Conservation (phyloP, 208 protist species). For the Wallacemonas sp. region DNA sequence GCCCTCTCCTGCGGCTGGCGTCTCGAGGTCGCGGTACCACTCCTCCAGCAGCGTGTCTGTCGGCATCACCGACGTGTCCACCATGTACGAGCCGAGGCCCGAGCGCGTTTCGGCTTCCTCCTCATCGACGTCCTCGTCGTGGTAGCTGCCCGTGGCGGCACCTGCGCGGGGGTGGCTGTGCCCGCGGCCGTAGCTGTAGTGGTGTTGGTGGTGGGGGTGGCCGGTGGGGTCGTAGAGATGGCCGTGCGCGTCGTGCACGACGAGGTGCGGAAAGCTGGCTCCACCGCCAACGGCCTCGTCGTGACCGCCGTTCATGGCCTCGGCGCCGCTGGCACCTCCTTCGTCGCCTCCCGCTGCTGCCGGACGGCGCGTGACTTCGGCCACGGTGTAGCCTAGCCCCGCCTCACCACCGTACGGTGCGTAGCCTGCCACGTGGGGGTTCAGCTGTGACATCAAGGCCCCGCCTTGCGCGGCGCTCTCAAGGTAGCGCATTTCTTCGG, state of each 20-base stretch:
- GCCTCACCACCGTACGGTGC: conserved; percentile 18
- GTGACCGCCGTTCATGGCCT: background rate
- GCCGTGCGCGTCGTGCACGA: background rate
- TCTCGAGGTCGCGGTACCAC: conserved; percentile 45
- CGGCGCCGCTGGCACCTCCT: background rate
- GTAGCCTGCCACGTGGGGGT: background rate
- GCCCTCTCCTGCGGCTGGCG: conserved; percentile 18
- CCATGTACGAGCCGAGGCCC: conserved; percentile 29
- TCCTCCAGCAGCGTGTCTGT: conserved; percentile 37
- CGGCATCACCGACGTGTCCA: conserved; percentile 33
- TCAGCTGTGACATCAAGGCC: background rate
- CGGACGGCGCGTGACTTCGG: conserved; percentile 32
- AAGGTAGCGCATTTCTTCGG: conserved; percentile 4
- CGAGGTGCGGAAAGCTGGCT: background rate
- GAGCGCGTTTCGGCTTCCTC: conserved; percentile 25
- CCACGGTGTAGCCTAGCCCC: conserved; percentile 41
- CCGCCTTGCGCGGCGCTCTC: background rate
- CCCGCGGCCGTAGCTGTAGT: no score
- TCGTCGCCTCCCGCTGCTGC: background rate
- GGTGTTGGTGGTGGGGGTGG: background rate
- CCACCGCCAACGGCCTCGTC: conserved; percentile 21
- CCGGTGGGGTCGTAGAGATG: conserved; percentile 3
- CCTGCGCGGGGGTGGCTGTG: conserved; percentile 16
- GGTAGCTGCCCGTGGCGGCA: conserved; percentile 1
- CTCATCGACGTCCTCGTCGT: conserved; percentile 14